Evolutionary conservation across 1,284 basidiomycete species (phyloP), one percentile per base, ranked within the genome.

Genomic region (Gomphus bonarii): DNA sequence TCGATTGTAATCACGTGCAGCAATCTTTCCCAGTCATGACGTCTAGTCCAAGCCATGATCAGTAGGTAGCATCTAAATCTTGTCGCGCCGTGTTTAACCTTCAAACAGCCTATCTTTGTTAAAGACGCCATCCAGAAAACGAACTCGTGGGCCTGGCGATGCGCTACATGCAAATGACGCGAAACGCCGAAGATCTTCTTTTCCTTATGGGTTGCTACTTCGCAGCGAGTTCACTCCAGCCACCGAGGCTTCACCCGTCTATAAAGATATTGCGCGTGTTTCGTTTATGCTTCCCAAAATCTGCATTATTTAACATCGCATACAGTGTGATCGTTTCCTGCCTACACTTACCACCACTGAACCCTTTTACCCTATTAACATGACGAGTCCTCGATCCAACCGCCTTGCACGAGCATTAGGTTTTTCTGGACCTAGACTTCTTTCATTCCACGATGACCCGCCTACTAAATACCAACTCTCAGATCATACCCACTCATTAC

Each of bases 111-210:
- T 20, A 16, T 6, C 40, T 25, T 20, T 47, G 8, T 28, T 42
- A 22, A 55, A 55, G 43, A 47, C 54, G 9, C 54, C 54, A 1
- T 55, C 54, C 20, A 36, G 44, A 48, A 55, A 55, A 43, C 54
- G 44, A 33, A 48, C 33, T 5, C 54, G 16, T 33, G 31, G 1
- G 2, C 22, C 43, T 36, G 30, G 35, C 3, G 54, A 47, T 20
- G 44, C 35, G 9, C 6, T 36, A 18, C 44, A n/a, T 18, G n/a
- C 8, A 12, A 35, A 44, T 40, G 50, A 38, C 38, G 22, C 38
- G 22, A 55, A 55, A 55, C 54, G 54, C 11, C 54, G 54, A 16
- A 28, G 43, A 16, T 54, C 53, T 48, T 55, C 54, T 22, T 12
- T 55, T 30, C 44, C 30, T 25, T 55, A 36, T 33, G 54, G 43